These are phyloP conservation scores for Cytospora piceae DNA, from an alignment of 2,329 filamentous ascomycete genomes.

Conservation along the genomic window DNA sequence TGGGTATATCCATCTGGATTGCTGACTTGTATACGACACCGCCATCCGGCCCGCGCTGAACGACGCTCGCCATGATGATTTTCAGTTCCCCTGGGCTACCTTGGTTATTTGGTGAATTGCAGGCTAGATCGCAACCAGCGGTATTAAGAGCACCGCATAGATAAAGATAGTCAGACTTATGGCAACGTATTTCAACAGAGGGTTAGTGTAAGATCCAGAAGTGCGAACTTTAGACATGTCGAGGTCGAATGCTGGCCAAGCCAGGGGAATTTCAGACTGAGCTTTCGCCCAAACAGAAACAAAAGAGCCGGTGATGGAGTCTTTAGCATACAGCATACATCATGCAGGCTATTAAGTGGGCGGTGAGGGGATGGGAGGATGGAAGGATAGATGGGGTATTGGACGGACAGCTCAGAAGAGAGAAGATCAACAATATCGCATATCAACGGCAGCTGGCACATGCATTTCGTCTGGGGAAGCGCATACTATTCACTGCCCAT, in stretches of 20 bases:
- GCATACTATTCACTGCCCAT: background rate
- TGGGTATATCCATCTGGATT: conserved; percentile 41
- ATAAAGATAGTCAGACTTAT: conserved; percentile 1
- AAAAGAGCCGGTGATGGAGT: background rate
- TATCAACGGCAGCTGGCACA: background rate
- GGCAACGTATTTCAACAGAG: conserved; percentile 14
- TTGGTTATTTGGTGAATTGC: too few relatives aligned
- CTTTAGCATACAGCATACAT: background rate
- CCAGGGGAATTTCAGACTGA: background rate
- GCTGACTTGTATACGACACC: conserved; percentile 44
- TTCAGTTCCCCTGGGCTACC: background rate
- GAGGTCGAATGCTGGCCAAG: background rate
- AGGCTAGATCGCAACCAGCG: conserved; percentile 3
- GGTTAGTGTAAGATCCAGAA: background rate
- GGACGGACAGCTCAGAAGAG: background rate
- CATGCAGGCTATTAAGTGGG: background rate
- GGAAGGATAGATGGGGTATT: background rate
- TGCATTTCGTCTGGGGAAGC: background rate
- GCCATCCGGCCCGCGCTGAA: conserved; percentile 38
- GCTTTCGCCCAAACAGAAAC: background rate
- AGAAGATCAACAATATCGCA: background rate
- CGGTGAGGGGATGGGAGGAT: too few relatives aligned
- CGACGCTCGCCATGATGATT: conserved; percentile 36
- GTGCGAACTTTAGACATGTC: conserved; percentile 5
- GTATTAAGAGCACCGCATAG: conserved; percentile 3